Evolutionary conservation across 371 early-diverging fungal genomes (phyloP).

Genomic region (Mortierella sp.): DNA sequence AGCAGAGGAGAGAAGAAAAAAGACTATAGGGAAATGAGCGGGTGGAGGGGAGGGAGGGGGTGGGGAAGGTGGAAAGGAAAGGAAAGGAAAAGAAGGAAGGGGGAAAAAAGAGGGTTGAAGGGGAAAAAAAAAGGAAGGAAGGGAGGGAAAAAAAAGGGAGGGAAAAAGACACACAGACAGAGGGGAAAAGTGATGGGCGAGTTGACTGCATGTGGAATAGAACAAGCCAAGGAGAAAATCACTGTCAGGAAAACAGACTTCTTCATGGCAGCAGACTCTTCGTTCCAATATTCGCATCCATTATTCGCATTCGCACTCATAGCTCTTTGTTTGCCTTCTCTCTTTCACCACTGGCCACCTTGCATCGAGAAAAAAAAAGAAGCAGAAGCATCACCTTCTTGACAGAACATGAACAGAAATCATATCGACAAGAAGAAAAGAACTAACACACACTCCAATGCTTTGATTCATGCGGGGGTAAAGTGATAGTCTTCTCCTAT

Average conservation of each 20-base stretch:
- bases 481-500: too few species aligned
- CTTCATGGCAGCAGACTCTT: not conserved
- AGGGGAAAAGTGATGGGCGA: not conserved
- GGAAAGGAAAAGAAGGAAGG: not conserved
- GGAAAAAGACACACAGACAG: not conserved
- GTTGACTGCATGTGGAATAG: too few species aligned
- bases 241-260: not conserved
- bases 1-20: slow-evolving; percentile 12
- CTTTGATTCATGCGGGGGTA: too few species aligned
- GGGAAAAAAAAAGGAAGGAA: not conserved
- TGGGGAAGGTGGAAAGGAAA: not conserved
- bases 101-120: not conserved
- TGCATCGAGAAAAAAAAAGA: not conserved
- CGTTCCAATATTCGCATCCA: not conserved
- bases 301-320: not conserved
- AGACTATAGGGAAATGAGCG: slow-evolving; percentile 24
- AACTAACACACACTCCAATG: too few species aligned
- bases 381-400: not conserved
- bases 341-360: not conserved
- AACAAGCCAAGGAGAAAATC: not conserved
- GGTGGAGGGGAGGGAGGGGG: slow-evolving; percentile 1
- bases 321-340: not conserved
- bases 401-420: too few species aligned
- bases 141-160: slow-evolving; percentile 5
- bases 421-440: too few species aligned